Percentiles rank a stretch among this genome's conserved stretches.
Conservation (phyloP, 1,284 basidiomycete genomes). For the Tylopilus microsporus region DNA sequence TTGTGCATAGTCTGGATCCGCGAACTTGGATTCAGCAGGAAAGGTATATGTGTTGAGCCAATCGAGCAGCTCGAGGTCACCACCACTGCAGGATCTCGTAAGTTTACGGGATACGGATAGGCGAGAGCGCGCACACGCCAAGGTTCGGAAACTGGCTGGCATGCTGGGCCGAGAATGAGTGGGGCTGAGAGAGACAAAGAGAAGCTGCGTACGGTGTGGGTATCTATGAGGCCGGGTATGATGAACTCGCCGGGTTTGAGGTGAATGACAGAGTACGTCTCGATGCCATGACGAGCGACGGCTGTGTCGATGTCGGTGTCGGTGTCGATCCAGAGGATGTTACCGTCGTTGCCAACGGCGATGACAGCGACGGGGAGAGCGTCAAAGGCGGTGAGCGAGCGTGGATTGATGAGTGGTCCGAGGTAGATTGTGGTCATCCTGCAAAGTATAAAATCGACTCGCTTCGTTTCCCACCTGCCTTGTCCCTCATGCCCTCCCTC, state of each 20-base stretch:
- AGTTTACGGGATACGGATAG: slow-evolving; percentile 1
- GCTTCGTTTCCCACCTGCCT: slow-evolving; percentile 30
- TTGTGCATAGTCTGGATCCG: slow-evolving; percentile 68
- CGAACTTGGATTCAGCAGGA: slow-evolving; percentile 81
- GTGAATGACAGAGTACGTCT: slow-evolving; percentile 21
- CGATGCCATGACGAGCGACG: slow-evolving; percentile 40
- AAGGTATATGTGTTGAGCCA: slow-evolving; percentile 89
- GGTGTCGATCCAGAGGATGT: slow-evolving; percentile 64
- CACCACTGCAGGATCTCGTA: slow-evolving; percentile 48
- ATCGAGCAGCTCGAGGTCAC: slow-evolving; percentile 81
- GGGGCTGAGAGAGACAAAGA: not conserved
- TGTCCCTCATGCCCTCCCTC: slow-evolving; percentile 61
- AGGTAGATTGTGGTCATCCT: slow-evolving; percentile 49
- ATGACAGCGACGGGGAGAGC: slow-evolving; percentile 57
- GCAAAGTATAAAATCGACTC: slow-evolving; percentile 28
- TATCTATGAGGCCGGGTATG: slow-evolving; percentile 87
- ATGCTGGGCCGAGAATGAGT: slow-evolving; percentile 51
- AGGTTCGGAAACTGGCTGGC: slow-evolving; percentile 85
- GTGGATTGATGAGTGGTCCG: slow-evolving; percentile 65
- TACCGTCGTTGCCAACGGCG: slow-evolving; percentile 52
- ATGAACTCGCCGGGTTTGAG: slow-evolving; percentile 73
- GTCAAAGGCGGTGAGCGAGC: slow-evolving; percentile 49
- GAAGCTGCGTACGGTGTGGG: slow-evolving; percentile 65
- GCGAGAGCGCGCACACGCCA: slow-evolving; percentile 51
- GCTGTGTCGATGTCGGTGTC: slow-evolving; percentile 49